Evolutionary conservation across 306 rosid species (phyloP), one percentile per base, ranked within the genome.

Genomic region (Inga oerstediana): DNA sequence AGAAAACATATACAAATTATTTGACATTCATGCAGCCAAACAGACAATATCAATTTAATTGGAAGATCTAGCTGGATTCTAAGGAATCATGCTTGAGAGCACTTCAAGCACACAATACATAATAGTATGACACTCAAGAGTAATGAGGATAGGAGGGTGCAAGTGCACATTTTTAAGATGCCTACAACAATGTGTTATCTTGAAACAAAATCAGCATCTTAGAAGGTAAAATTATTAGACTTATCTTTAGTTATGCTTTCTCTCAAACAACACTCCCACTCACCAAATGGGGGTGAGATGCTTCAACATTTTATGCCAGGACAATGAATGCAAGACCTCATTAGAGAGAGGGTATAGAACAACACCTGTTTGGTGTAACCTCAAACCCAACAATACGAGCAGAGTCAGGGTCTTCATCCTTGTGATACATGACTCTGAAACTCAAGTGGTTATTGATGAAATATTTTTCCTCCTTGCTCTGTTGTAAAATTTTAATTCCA

Each of bases 381-480:
- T 91, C 95, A 84, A 91, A 91, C 79, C 95, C 95, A 62, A 91
- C 95, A 71, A 91, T 90, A 78, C 93, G 90, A 82, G 95, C 89
- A 80, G 85, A 76, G 66, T 90, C 92, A 1, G 92, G 85, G 58
- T 88, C 95, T 11, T 88, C 89, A 80, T 91, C 95, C 81, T 87
- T 90, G 88, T 91, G 95, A 79, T 87, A 91, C 93, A 88, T 91
- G 72, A 91, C 93, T 75, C 93, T 87, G 80, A 89, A 91, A 89
- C 90, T 91, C 88, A 91, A 88, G 91, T 91, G 95, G 83, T 91
- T 91, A 79, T 91, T 87, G 49, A 91, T 88, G 80, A 91, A 91
- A 82, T 91, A 88, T 80, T 85, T 91, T 80, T 91, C 95, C 77
- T 90, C 93, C 84, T 89, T 91, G 83, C 89, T 90, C 95, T 91